A percentile compares a stretch with the other conserved stretches of the same genome.
These are phyloP conservation scores for Dentipellis fragilis DNA, from an alignment of 768 basidiomycete genomes.

Conservation along the genomic window DNA sequence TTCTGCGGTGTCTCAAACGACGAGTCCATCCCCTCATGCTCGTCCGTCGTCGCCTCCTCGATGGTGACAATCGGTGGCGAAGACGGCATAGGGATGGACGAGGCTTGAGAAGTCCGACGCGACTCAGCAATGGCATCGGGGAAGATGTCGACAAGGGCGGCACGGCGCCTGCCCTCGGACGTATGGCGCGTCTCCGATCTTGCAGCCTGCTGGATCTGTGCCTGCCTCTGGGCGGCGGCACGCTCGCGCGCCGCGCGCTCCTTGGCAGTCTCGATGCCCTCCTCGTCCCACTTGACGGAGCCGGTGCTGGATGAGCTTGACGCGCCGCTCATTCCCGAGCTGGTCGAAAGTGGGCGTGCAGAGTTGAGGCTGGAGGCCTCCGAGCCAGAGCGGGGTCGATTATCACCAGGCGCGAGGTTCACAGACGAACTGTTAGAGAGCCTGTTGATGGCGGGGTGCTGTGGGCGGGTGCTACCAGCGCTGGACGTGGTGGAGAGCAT, in stretches of 20 bases:
- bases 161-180: conserved; percentile 43
- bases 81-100: conserved; percentile 4
- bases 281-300: conserved; percentile 45
- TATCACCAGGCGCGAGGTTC: conserved; percentile 5
- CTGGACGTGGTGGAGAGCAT: conserved; percentile 8
- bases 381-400: conserved; percentile 26
- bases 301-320: conserved; percentile 21
- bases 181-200: conserved; percentile 35
- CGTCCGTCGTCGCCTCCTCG: conserved; percentile 45
- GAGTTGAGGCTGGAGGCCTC: conserved; percentile 32
- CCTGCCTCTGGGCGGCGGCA: conserved; percentile 8
- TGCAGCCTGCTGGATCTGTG: conserved; percentile 9
- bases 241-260: conserved; percentile 22
- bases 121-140: conserved; percentile 20
- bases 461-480: background rate
- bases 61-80: conserved; percentile 25
- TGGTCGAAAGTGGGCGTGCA: conserved; percentile 36
- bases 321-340: conserved; percentile 30
- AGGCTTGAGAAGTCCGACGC: conserved; percentile 5
- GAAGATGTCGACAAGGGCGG: conserved; percentile 51
- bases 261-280: conserved; percentile 35
- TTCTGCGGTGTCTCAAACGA: conserved; percentile 24
- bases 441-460: conserved; percentile 16
- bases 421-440: conserved; percentile 21
- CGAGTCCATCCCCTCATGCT: conserved; percentile 24